A percentile compares a stretch with the other conserved stretches of the same genome.
Conservation (phyloP, 2,329 filamentous ascomycete genomes). For the Ambrosiella beaveri region DNA sequence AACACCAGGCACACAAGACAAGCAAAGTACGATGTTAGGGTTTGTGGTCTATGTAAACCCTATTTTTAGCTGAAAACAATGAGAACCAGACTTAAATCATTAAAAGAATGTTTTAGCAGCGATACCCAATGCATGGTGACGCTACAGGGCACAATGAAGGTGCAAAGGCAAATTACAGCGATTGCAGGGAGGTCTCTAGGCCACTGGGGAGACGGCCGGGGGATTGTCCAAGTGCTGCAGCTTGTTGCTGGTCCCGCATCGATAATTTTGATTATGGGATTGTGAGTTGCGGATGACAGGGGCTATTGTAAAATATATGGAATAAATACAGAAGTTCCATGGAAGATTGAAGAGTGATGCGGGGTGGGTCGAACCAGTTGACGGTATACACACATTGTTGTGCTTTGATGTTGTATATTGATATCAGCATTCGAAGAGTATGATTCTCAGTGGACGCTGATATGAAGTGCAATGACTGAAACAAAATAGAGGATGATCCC, state of each 20-base stretch:
- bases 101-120: background rate
- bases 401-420: too few relatives aligned
- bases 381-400: too few relatives aligned
- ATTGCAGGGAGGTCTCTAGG: background rate
- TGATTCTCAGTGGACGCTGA: too few relatives aligned
- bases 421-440: too few relatives aligned
- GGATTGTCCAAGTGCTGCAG: background rate
- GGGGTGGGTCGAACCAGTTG: too few relatives aligned
- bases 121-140: background rate
- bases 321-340: background rate
- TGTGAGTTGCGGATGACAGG: background rate
- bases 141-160: background rate
- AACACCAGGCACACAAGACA: background rate
- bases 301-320: background rate
- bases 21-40: too few relatives aligned
- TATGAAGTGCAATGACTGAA: too few relatives aligned
- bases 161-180: background rate
- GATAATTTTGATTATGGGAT: background rate
- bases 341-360: background rate
- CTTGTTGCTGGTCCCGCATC: background rate
- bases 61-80: background rate
- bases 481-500: too few relatives aligned
- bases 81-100: background rate
- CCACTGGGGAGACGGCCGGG: background rate
- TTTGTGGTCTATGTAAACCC: background rate